Percentiles rank a stretch among this genome's conserved stretches.
Conservation (phyloP, 257 asterid genomes). For the Solanum sejunctum region DNA sequence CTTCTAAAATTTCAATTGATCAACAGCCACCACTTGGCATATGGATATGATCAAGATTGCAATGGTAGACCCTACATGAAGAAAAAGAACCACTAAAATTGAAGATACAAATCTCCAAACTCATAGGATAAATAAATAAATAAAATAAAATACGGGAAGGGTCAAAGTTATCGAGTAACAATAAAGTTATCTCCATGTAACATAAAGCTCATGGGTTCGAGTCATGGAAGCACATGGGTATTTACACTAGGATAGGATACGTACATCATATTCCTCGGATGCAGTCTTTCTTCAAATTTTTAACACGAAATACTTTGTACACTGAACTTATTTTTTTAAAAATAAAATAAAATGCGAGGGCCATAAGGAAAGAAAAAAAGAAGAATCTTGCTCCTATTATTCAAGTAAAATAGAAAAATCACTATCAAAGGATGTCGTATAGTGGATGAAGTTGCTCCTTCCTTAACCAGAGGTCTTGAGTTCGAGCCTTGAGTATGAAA, state of each 20-base stretch:
- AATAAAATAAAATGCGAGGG: background rate
- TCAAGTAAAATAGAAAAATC: slow-evolving; percentile 4
- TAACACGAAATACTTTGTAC: accelerated
- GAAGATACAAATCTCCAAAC: slow-evolving; percentile 16
- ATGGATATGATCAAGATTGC: background rate
- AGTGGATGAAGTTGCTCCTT: too few species aligned
- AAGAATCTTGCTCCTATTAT: background rate
- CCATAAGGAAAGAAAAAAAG: background rate
- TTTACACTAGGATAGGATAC: too few species aligned
- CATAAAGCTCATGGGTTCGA: too few species aligned
- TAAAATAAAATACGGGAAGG: background rate
- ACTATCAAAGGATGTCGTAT: background rate
- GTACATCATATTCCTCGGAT: too few species aligned
- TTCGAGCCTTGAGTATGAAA: too few species aligned
- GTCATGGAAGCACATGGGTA: too few species aligned
- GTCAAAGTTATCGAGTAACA: too few species aligned
- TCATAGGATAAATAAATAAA: background rate
- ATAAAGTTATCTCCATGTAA: too few species aligned
- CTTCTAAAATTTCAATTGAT: background rate
- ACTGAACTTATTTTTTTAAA: background rate
- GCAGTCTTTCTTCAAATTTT: too few species aligned
- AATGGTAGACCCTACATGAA: background rate
- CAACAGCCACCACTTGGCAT: background rate
- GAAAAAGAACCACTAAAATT: slow-evolving; percentile 1
- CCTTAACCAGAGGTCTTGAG: too few species aligned